phyloP scores from a whole-genome alignment of 192 early-diverging fungal species.

The Mortierella antarctica region DNA sequence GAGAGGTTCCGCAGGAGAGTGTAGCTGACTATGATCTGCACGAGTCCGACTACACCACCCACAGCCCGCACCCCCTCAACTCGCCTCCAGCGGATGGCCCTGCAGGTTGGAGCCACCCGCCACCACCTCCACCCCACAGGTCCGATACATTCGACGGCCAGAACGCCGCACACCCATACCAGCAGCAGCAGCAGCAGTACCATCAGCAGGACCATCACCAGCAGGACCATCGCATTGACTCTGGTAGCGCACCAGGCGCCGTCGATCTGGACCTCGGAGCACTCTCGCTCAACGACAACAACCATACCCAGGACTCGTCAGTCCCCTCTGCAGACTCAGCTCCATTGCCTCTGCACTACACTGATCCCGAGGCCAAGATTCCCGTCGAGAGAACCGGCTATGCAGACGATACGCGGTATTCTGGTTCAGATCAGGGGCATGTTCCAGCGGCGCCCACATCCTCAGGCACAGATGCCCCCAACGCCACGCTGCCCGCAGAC shows the following conservation, averaged over 20 bases:
- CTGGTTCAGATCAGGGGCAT: conserved; percentile 44
- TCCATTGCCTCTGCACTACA: conserved; percentile 24
- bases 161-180: not conserved
- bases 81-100: conserved; percentile 3
- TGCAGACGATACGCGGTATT: conserved; percentile 42
- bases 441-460: not conserved
- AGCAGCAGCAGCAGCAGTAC: not conserved
- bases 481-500: not conserved
- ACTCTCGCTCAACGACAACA: conserved; percentile 36
- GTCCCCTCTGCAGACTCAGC: not conserved
- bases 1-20: conserved; percentile 20
- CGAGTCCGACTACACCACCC: conserved; percentile 30
- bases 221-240: not conserved
- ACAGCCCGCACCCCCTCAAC: conserved; percentile 24
- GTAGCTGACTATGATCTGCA: conserved; percentile 30
- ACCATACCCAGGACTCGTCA: not conserved
- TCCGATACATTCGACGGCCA: not conserved
- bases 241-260: not conserved
- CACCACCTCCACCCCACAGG: not conserved
- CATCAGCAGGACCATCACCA: not conserved
- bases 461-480: not conserved
- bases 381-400: conserved; percentile 40
- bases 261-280: conserved; percentile 32
- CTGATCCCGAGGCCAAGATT: conserved; percentile 27
- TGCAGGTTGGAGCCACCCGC: not conserved